Evolutionary conservation across 1,284 basidiomycete genomes (phyloP).

Genomic region (Pseudozyma sp.): DNA sequence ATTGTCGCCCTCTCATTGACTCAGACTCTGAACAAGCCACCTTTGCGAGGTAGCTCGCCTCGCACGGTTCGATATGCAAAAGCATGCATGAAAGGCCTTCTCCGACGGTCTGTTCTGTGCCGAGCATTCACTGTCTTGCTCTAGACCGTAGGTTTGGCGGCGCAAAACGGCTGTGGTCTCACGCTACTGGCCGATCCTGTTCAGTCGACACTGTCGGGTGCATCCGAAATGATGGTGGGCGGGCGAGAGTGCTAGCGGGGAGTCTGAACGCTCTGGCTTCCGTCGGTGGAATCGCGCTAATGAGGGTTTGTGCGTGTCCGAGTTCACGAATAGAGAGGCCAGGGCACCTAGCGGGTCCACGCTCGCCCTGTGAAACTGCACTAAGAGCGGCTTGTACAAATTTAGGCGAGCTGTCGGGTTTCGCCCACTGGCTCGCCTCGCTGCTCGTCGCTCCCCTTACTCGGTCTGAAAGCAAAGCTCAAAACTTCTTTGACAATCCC

Average conservation of each 20-base stretch:
- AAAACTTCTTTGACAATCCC: neutral
- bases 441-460: neutral
- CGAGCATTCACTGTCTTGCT: neutral
- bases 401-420: slow-evolving; percentile 15
- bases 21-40: neutral
- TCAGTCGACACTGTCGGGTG: no score
- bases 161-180: neutral
- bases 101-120: slow-evolving; percentile 11
- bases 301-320: no score
- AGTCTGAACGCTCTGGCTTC: no score
- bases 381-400: neutral
- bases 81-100: slow-evolving; percentile 1
- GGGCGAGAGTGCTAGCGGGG: no score
- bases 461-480: neutral
- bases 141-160: slow-evolving; percentile 5
- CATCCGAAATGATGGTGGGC: no score
- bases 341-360: no score
- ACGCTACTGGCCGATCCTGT: neutral
- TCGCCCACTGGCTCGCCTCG: slow-evolving; percentile 1
- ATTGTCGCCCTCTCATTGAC: no score
- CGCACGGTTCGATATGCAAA: slow-evolving; percentile 4
- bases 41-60: neutral
- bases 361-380: no score
- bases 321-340: no score
- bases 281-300: no score